Percentiles rank a stretch among this genome's conserved stretches.
phyloP scores from a whole-genome alignment of 495 filamentous ascomycete species.

The Hamigera avellanea region DNA sequence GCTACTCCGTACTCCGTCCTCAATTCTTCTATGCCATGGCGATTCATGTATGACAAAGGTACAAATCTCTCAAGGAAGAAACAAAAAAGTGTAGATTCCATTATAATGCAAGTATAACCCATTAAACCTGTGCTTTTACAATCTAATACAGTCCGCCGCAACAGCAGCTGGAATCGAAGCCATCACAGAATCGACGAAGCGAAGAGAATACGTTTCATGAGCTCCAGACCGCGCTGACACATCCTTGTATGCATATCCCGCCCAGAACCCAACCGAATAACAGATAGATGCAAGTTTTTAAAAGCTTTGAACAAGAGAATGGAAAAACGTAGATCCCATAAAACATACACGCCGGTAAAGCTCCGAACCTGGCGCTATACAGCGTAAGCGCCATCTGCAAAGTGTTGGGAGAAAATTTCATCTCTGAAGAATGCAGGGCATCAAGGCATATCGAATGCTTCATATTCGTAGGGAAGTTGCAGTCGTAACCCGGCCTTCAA shows the following conservation, averaged over 20 bases:
- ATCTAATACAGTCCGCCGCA: slow-evolving; percentile 23
- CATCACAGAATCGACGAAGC: slow-evolving; percentile 2
- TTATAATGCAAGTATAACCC: too few species aligned
- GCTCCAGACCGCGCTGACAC: slow-evolving; percentile 13
- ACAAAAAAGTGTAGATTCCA: too few species aligned
- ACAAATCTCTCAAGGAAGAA: too few species aligned
- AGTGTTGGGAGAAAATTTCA: slow-evolving; percentile 6
- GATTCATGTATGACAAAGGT: too few species aligned
- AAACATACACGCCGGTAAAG: slow-evolving; percentile 13
- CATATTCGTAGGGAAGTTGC: slow-evolving; percentile 7
- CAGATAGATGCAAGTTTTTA: slow-evolving; percentile 15
- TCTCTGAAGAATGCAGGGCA: slow-evolving; percentile 16
- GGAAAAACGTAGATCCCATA: slow-evolving; percentile 4
- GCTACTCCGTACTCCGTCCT: not conserved
- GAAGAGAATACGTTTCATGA: slow-evolving; percentile 11
- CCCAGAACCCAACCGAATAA: slow-evolving; percentile 20
- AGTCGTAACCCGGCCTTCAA: not conserved
- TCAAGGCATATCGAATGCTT: slow-evolving; percentile 14
- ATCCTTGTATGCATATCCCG: slow-evolving; percentile 17
- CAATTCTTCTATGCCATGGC: not conserved
- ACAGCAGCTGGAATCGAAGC: slow-evolving; percentile 2
- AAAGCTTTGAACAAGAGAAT: not conserved
- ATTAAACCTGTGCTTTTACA: slow-evolving; percentile 17
- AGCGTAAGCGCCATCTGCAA: slow-evolving; percentile 1
- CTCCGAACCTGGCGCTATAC: slow-evolving; percentile 9